Conservation (phyloP, 495 filamentous ascomycete genomes). For the Antarctomyces pellizariae region DNA sequence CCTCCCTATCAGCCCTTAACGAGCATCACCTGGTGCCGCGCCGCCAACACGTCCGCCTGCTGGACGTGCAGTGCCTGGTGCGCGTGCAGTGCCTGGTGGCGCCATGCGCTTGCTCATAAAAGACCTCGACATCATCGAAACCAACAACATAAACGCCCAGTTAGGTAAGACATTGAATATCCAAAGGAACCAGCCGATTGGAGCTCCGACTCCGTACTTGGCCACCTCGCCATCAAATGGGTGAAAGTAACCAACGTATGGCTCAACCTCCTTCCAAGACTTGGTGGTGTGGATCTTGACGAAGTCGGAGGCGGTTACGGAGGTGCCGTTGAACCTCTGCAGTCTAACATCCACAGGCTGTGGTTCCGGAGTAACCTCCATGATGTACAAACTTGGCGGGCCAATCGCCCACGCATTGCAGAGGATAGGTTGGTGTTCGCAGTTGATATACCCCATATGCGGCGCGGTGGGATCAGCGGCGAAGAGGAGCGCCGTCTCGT, state of each 20-base stretch:
- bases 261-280: conserved; percentile 26
- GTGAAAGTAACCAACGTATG: conserved; percentile 55
- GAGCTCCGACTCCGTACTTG: conserved; percentile 34
- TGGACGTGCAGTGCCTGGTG: conserved; percentile 3
- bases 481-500: conserved; percentile 44
- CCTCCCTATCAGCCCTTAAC: conserved; percentile 10
- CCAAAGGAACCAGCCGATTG: conserved; percentile 57
- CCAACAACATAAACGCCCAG: conserved; percentile 51
- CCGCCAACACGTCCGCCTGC: conserved; percentile 9
- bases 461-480: conserved; percentile 40
- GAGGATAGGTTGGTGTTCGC: conserved; percentile 53
- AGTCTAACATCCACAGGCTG: conserved; percentile 36
- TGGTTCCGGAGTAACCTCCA: conserved; percentile 30
- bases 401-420: conserved; percentile 63
- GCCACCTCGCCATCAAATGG: conserved; percentile 56
- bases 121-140: conserved; percentile 58
- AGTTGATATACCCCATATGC: conserved; percentile 50
- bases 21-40: conserved; percentile 7
- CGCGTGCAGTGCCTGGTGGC: conserved; percentile 2
- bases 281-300: conserved; percentile 39
- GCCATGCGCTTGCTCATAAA: conserved; percentile 31
- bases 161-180: conserved; percentile 30
- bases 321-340: conserved; percentile 39
- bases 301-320: conserved; percentile 35
- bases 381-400: conserved; percentile 47